Evolutionary conservation across 306 rosid genomes (phyloP).

Genomic region (Pueraria montana): DNA sequence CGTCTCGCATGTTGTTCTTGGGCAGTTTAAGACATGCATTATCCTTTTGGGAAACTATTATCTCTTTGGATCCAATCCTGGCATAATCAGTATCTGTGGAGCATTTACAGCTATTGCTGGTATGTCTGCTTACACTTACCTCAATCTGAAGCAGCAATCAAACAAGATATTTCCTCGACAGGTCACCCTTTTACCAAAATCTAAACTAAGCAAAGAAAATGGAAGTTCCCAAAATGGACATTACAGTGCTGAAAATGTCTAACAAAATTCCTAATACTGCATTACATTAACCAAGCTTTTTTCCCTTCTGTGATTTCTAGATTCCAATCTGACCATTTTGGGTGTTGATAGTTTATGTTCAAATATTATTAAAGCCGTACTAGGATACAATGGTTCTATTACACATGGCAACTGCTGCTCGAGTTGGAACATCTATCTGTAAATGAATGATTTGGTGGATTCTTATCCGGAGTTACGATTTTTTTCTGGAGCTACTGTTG

Average conservation of each 20-base stretch:
- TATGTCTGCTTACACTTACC: slow-evolving; percentile 79
- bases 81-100: slow-evolving; percentile 76
- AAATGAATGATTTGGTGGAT: slow-evolving; percentile 43
- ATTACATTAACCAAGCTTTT: slow-evolving; percentile 25
- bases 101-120: slow-evolving; percentile 85
- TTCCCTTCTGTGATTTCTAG: slow-evolving; percentile 39
- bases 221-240: slow-evolving; percentile 61
- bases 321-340: slow-evolving; percentile 35
- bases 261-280: slow-evolving; percentile 35
- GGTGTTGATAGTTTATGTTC: slow-evolving; percentile 13
- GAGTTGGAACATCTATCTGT: slow-evolving; percentile 40
- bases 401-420: slow-evolving; percentile 7
- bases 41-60: slow-evolving; percentile 83
- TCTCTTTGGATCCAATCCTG: slow-evolving; percentile 81
- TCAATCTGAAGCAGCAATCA: slow-evolving; percentile 72
- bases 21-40: slow-evolving; percentile 89
- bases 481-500: slow-evolving; percentile 4
- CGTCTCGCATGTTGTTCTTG: slow-evolving; percentile 85
- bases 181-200: slow-evolving; percentile 61
- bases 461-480: slow-evolving; percentile 15
- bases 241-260: slow-evolving; percentile 71
- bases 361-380: slow-evolving; percentile 19
- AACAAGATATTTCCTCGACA: slow-evolving; percentile 61
- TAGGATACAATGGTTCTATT: background rate
- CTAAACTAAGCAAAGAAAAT: slow-evolving; percentile 77